phyloP scores from a whole-genome alignment of 345 rosid species.

The Eutrema japonicum region DNA sequence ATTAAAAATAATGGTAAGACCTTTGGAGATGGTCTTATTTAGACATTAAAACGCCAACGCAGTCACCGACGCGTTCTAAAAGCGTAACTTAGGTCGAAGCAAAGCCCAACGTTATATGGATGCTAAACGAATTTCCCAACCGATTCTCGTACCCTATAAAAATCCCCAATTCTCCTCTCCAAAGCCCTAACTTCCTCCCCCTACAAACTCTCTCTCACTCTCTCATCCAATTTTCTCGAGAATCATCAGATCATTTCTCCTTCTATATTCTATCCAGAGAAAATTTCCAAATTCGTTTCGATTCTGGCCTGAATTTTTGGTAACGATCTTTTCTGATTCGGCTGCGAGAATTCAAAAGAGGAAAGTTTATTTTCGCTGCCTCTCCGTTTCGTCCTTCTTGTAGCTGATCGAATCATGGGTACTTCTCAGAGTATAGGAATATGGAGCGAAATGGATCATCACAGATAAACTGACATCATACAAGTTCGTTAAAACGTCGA shows the following conservation, averaged over 20 bases:
- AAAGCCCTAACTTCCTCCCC: constrained; percentile 33
- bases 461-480: constrained; percentile 67
- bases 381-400: not conserved
- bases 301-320: constrained; percentile 2
- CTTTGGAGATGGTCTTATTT: not conserved
- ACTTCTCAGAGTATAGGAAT: constrained; percentile 75
- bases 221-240: not conserved
- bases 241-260: not conserved
- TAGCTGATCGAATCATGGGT: constrained; percentile 53
- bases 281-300: constrained; percentile 6
- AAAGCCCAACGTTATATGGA: constrained; percentile 24
- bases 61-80: constrained; percentile 24
- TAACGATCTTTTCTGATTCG: constrained; percentile 10
- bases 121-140: constrained; percentile 30
- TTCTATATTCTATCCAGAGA: not conserved
- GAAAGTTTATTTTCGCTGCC: constrained; percentile 1
- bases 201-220: constrained; percentile 6
- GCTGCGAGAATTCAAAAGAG: not conserved
- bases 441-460: constrained; percentile 78
- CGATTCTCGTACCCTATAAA: constrained; percentile 12
- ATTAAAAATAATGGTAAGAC: no score
- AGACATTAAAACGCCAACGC: not conserved
- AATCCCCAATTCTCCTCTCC: constrained; percentile 13
- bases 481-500: constrained; percentile 50
- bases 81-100: constrained; percentile 43